These are phyloP conservation scores for Cronartium ribicola DNA, from an alignment of 1,284 basidiomycete species.

Conservation along the genomic window DNA sequence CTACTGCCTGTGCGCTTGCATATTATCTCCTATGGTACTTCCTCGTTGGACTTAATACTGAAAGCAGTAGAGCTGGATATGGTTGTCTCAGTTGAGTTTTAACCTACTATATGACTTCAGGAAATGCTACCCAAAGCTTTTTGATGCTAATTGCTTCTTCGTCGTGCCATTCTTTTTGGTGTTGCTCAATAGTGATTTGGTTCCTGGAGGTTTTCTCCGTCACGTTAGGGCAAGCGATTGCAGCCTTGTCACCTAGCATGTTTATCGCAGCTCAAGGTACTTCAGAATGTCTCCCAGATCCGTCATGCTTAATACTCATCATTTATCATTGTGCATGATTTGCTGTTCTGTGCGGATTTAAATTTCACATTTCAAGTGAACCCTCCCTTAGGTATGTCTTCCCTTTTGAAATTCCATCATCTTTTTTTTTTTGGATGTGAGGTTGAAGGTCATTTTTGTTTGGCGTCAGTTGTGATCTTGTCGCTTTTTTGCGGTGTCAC, in stretches of 20 bases:
- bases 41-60: background rate
- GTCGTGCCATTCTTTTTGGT: too few species aligned
- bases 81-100: constrained; percentile 1
- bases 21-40: constrained; percentile 62
- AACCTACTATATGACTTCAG: too few species aligned
- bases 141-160: too few species aligned
- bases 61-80: background rate
- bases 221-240: constrained; percentile 65
- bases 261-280: constrained; percentile 73
- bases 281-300: too few species aligned
- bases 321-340: constrained; percentile 66
- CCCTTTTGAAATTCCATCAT: too few species aligned
- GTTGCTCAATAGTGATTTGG: constrained; percentile 58
- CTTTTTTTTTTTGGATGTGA: too few species aligned
- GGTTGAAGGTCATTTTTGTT: too few species aligned
- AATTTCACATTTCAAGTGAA: too few species aligned
- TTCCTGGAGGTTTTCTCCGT: constrained; percentile 73
- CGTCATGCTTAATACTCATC: constrained; percentile 62
- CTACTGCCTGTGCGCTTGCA: constrained; percentile 63
- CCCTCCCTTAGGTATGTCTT: too few species aligned
- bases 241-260: constrained; percentile 65
- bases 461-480: background rate
- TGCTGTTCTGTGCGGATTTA: background rate
- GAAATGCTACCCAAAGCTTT: too few species aligned
- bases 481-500: constrained; percentile 59